Conservation (phyloP, 2,329 filamentous ascomycete species). For the Epichloe amarillans region DNA sequence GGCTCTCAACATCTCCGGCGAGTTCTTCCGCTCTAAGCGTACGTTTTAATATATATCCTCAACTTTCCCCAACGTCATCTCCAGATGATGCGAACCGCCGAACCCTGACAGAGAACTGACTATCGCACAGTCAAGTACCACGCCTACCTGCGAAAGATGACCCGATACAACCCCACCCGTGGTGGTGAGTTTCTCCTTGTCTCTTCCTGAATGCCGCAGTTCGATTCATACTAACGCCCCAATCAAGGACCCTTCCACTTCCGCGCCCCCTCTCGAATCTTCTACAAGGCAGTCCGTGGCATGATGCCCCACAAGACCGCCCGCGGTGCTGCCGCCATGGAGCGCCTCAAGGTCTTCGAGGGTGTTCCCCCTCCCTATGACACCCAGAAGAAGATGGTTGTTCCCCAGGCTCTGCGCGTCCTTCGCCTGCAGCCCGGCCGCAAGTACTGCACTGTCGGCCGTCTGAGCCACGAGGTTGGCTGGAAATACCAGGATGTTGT, state of each 20-base stretch:
- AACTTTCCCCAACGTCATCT: background rate
- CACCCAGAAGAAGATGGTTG: constrained; percentile 99
- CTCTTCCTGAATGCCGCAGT: constrained; percentile 9
- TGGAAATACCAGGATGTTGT: constrained; percentile 99
- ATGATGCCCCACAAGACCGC: constrained; percentile 99
- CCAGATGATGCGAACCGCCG: background rate
- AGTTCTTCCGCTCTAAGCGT: constrained; percentile 99
- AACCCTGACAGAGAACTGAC: constrained; percentile 30
- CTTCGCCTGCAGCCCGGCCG: constrained; percentile 95
- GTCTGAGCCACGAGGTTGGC: constrained; percentile 96
- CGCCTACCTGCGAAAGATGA: constrained; percentile 99
- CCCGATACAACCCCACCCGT: constrained; percentile 97
- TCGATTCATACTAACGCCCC: constrained; percentile 15
- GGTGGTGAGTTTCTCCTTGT: constrained; percentile 55
- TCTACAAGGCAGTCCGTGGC: constrained; percentile 99
- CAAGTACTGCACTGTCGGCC: constrained; percentile 99
- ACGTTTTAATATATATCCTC: constrained; percentile 39
- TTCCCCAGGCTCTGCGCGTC: constrained; percentile 93
- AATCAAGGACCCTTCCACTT: constrained; percentile 91
- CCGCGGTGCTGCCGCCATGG: constrained; percentile 88
- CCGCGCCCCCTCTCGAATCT: constrained; percentile 97
- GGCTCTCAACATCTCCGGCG: constrained; percentile 99
- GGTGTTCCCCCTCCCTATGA: constrained; percentile 97
- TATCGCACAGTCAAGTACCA: constrained; percentile 88
- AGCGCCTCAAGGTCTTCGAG: constrained; percentile 99